A percentile compares a stretch with the other conserved stretches of the same genome.
Conservation (phyloP, 2,329 filamentous ascomycete species). For the Penicillium oxalicum region DNA sequence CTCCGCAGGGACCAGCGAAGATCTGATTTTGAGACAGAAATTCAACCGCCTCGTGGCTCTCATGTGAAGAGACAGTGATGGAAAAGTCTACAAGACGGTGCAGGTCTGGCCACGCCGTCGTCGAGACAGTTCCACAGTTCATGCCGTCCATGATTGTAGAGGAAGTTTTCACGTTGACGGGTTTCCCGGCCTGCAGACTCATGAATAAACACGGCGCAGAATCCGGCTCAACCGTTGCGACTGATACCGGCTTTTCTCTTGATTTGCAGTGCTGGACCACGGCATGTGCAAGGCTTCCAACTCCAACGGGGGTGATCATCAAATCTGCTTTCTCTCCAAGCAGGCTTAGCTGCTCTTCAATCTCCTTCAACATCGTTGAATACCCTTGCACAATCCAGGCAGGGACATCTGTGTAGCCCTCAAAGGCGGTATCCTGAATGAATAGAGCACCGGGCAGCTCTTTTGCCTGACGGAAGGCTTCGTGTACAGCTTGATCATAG, state of each 20-base stretch:
- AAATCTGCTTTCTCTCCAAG: conserved; percentile 40
- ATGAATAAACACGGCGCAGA: conserved; percentile 51
- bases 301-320: conserved; percentile 62
- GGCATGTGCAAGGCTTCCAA: conserved; percentile 66
- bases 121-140: conserved; percentile 65
- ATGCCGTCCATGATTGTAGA: conserved; percentile 69
- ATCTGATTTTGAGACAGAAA: conserved; percentile 48
- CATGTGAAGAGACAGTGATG: conserved; percentile 55
- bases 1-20: conserved; percentile 58
- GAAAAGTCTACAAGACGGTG: conserved; percentile 54
- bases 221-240: conserved; percentile 67
- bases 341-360: conserved; percentile 54
- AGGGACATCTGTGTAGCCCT: conserved; percentile 61
- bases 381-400: conserved; percentile 75
- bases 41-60: conserved; percentile 55
- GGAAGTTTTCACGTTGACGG: conserved; percentile 49
- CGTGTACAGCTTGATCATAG: conserved; percentile 59
- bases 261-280: conserved; percentile 61
- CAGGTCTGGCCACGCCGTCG: conserved; percentile 59
- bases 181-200: conserved; percentile 45
- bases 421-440: conserved; percentile 64
- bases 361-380: conserved; percentile 63
- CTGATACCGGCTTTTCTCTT: conserved; percentile 25
- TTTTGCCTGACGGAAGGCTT: conserved; percentile 40
- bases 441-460: conserved; percentile 45